These are phyloP conservation scores for Cruciata laevipes DNA, from an alignment of 257 asterid species.

Conservation along the genomic window DNA sequence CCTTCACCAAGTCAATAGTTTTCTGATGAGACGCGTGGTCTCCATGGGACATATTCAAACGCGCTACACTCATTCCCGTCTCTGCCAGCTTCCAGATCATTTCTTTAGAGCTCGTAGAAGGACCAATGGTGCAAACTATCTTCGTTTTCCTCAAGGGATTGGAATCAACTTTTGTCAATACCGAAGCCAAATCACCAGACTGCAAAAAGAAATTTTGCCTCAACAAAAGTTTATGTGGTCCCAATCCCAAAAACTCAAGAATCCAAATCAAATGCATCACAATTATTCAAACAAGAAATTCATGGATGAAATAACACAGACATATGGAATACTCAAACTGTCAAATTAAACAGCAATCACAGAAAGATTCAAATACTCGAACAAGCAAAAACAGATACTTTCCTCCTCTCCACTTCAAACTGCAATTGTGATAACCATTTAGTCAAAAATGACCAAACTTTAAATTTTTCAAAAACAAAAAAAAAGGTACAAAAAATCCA, in stretches of 20 bases:
- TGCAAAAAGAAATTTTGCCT: slow-evolving; percentile 19
- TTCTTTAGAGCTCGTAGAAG: slow-evolving; percentile 91
- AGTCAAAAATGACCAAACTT: too few species aligned
- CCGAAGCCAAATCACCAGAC: slow-evolving; percentile 34
- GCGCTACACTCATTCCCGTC: slow-evolving; percentile 96
- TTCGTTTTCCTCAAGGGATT: slow-evolving; percentile 74
- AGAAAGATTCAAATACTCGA: neutral
- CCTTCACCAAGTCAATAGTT: slow-evolving; percentile 87
- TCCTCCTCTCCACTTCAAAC: neutral
- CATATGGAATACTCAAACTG: neutral
- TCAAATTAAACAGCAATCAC: neutral
- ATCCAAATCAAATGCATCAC: neutral
- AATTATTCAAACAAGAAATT: neutral
- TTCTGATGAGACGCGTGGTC: slow-evolving; percentile 93
- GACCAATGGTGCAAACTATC: slow-evolving; percentile 92
- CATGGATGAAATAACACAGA: neutral
- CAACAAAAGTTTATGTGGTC: slow-evolving; percentile 2
- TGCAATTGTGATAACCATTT: too few species aligned
- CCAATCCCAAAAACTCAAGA: neutral
- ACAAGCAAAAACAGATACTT: too few species aligned
- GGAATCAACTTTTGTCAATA: slow-evolving; percentile 25
- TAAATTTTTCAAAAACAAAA: neutral
- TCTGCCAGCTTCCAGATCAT: slow-evolving; percentile 99
- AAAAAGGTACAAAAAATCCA: neutral
- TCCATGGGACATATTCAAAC: slow-evolving; percentile 96